Evolutionary conservation across 768 basidiomycete species (phyloP), one percentile per base, ranked within the genome.

Genomic region (Phlegmacium glaucopus): DNA sequence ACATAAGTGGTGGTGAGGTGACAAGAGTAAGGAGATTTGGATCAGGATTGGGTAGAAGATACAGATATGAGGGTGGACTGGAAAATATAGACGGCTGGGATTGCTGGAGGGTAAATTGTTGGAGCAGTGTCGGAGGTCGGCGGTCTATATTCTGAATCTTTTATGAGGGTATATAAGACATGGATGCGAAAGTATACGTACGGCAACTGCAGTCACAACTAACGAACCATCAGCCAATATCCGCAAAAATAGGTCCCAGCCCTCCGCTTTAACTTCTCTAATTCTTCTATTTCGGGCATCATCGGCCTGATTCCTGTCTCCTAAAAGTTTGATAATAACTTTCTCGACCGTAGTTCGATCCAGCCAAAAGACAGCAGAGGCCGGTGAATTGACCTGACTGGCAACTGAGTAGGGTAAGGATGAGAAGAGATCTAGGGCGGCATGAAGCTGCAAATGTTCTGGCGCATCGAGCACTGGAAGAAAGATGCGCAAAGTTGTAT

Each of bases 401-500:
- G 65, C 56, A 49, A 71, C 47, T 29, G 68, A 65, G 50, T 71
- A 65, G 46, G 77, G 65, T 12, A 82, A 57, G 29, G 86, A 79
- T n/a, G 82, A 80, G 54, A 75, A 82, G 7, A 82, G 63, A 60
- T 94, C 90, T 39, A 94, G 61, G 2, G 87, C 77, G 6, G 85
- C 80, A 59, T 93, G 91, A 4, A 96, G 77, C 63, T 95, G 94
- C 34, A 96, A 74, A 60, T 82, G 78, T 52, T 83, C 81, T 10
- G 92, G 91, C 12, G 84, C 81, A 62, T 96, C 94, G 38, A 96
- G 69, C 10, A 96, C 90, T 5, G 94, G 90, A 28, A 89, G 70
- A 64, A 90, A 94, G 58, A 96, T 82, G 17, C 94, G 83, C 29
- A 95, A 63, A 4, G 85, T 86, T 1, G 88, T 80, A 57, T 94